Evolutionary conservation across 208 protist genomes (phyloP), one percentile per base, ranked within the genome.

Genomic region (Tritrichomonas foetus): DNA sequence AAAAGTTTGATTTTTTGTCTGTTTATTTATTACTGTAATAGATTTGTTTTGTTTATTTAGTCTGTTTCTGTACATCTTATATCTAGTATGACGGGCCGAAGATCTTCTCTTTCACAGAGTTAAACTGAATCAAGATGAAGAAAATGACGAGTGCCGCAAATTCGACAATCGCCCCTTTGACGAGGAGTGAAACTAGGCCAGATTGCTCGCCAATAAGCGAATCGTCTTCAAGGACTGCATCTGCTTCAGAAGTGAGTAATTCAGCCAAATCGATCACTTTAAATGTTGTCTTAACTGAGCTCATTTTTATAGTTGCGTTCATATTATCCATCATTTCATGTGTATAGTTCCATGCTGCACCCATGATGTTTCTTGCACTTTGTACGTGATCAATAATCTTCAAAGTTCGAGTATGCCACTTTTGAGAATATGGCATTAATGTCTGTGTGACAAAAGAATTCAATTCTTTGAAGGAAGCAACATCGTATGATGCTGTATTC

Each of bases 311-410:
- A 57, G 78, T 89, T 2, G 44, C 13, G 20, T 49, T 89, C 14
- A 89, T 44, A 8, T 44, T 33, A 13, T 89, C 47, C 41, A 89
- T 57, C 41, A 89, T 89, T 47, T 57, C 5, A 8, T 89, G 78
- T 9, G 78, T 57, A 20, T 53, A 89, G 30, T 89, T 89, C 20
- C 33, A n/a, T 41, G 78, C 78, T 11, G 78, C 41, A 16, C 41
- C 44, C 2, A 33, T 36, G 16, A 89, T 39, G 47, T 89, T 36
- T 25, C 78, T 25, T 8, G 78, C 47, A 57, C 39, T 53, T 89
- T 89, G 78, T 16, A 89, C 78, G 14, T 36, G 44, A 25, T 89
- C 78, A 3, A 89, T 47, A n/a, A 89, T n/a, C 57, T 89, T 89
- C 3, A 89, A 8, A 20, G 78, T 89, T 53, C 78, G 78, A 1